Conservation (phyloP, 1,139 yeast genomes). For the Waltiozyma sp. region DNA sequence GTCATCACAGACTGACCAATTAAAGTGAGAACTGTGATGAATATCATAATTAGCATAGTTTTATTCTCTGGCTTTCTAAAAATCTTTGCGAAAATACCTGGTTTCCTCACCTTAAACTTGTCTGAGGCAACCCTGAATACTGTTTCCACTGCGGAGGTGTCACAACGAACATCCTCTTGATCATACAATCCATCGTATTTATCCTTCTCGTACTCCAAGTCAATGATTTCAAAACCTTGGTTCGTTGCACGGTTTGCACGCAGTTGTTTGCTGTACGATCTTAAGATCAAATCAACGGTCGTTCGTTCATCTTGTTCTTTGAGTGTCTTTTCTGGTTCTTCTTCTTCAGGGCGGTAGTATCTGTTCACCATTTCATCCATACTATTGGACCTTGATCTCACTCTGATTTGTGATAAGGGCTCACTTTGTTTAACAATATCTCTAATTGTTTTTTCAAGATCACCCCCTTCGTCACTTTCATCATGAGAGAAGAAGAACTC, state of each 20-base stretch:
- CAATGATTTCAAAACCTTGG: neutral
- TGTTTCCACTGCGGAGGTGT: neutral
- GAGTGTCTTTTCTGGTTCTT: neutral
- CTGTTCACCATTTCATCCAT: neutral
- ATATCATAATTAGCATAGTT: neutral
- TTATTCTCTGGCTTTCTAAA: neutral
- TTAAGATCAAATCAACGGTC: neutral
- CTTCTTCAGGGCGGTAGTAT: neutral
- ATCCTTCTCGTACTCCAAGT: neutral
- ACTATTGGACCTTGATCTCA: neutral
- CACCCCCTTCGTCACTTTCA: neutral
- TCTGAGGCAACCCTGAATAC: neutral
- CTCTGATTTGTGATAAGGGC: neutral
- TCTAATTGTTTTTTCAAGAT: neutral
- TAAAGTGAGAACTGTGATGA: constrained; percentile 1
- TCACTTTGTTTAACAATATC: neutral
- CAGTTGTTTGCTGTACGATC: neutral
- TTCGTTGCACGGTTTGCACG: too few relatives aligned
- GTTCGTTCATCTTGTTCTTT: too few relatives aligned
- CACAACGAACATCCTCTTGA: neutral
- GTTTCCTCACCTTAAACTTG: neutral
- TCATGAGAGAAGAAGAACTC: neutral
- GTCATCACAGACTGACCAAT: constrained; percentile 2
- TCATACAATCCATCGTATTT: neutral
- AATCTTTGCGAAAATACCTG: neutral